These are phyloP conservation scores for Fusarium succisae DNA, from an alignment of 2,329 filamentous ascomycete species.

Conservation along the genomic window DNA sequence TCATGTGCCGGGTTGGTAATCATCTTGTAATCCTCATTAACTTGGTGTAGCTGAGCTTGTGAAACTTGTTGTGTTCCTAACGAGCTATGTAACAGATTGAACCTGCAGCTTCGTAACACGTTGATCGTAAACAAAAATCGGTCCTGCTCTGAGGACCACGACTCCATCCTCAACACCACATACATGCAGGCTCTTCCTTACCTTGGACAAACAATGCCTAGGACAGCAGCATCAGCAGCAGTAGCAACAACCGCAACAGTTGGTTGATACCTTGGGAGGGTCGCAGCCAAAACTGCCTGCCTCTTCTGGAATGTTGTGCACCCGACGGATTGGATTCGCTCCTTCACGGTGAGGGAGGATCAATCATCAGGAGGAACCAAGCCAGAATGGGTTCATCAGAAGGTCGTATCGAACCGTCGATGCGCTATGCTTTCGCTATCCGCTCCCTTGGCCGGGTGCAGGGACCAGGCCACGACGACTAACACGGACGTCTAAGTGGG, in stretches of 20 bases:
- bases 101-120: constrained; percentile 3
- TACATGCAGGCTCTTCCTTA: not conserved
- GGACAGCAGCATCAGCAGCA: not conserved
- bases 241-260: not conserved
- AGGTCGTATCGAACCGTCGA: constrained; percentile 15
- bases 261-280: constrained; percentile 1
- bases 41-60: not conserved
- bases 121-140: constrained; percentile 3
- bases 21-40: constrained; percentile 13
- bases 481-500: constrained; percentile 16
- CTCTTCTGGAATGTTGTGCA: constrained; percentile 21
- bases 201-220: not conserved
- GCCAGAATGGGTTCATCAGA: constrained; percentile 26
- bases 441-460: constrained; percentile 28
- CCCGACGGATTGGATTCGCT: constrained; percentile 26
- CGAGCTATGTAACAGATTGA: not conserved
- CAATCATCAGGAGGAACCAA: constrained; percentile 22
- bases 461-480: constrained; percentile 21
- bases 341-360: constrained; percentile 7
- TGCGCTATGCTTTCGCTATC: constrained; percentile 12
- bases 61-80: not conserved
- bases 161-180: constrained; percentile 24
- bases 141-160: constrained; percentile 14
- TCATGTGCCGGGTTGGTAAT: constrained; percentile 28
- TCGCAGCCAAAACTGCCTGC: not conserved